Percentiles rank a stretch among this genome's conserved stretches.
Evolutionary conservation across 1,284 basidiomycete species (phyloP).

Genomic region (Ceratobasidium sp.): DNA sequence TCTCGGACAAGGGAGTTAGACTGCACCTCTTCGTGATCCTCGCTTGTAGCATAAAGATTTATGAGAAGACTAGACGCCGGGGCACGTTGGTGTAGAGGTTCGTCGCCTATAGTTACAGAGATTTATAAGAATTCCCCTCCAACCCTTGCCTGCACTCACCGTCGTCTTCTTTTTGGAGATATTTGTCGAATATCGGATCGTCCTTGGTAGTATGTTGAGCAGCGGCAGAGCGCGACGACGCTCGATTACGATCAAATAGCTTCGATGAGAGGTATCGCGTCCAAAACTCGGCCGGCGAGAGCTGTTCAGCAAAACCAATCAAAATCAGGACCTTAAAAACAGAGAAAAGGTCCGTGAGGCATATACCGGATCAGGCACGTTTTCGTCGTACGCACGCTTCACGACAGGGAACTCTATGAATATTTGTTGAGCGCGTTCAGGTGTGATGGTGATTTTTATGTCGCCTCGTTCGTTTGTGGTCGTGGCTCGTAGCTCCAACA

Average conservation of each 20-base stretch:
- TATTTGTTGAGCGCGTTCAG: slow-evolving; percentile 93
- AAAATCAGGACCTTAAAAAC: slow-evolving; percentile 43
- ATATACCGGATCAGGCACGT: slow-evolving; percentile 85
- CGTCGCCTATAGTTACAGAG: slow-evolving; percentile 68
- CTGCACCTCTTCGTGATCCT: slow-evolving; percentile 88
- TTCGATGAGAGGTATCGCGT: slow-evolving; percentile 95
- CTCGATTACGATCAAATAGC: slow-evolving; percentile 93
- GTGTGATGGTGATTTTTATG: slow-evolving; percentile 91
- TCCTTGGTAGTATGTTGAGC: slow-evolving; percentile 88
- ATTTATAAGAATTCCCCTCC: background rate
- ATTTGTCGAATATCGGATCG: slow-evolving; percentile 95
- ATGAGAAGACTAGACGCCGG: slow-evolving; percentile 83
- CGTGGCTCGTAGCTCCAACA: slow-evolving; percentile 33
- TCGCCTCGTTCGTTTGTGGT: slow-evolving; percentile 77
- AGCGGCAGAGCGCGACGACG: slow-evolving; percentile 88
- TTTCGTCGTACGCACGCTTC: slow-evolving; percentile 90
- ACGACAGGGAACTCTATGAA: slow-evolving; percentile 99
- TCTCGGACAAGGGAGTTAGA: slow-evolving; percentile 31
- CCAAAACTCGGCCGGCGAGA: slow-evolving; percentile 95
- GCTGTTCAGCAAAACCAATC: slow-evolving; percentile 60
- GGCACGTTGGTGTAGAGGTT: slow-evolving; percentile 77
- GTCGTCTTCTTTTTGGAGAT: slow-evolving; percentile 95
- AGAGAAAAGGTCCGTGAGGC: slow-evolving; percentile 12
- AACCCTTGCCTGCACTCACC: slow-evolving; percentile 62
- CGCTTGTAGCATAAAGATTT: slow-evolving; percentile 87